Base-by-base conservation (phyloP, 768 basidiomycete species). In the Mrakia frigida region DNA sequence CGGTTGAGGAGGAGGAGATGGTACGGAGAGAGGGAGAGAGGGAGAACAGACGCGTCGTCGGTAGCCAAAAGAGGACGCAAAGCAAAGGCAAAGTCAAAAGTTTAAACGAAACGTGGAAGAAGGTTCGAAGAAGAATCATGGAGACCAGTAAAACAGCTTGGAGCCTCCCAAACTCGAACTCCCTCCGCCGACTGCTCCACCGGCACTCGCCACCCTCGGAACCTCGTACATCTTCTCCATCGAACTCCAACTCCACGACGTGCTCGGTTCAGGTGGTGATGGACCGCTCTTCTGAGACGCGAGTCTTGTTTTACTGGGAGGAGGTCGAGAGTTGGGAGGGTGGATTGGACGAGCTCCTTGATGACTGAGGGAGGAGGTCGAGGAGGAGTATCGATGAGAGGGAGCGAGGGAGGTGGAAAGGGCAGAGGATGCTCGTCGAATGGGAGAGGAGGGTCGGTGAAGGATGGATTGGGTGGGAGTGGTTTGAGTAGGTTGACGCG, bases 191-290 rank as follows among this genome's bases (percentile, higher is more conserved):
- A 3, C 16, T 35, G 35, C 73, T 43, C 28, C 60, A 23, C n/a
- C 43, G 16, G 63, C 9, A 41, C 18, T 50, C 41, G 43, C 33
- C 21, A 70, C 25, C 61, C 67, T 63, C 6, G 74, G 74, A 18
- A 75, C 50, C 67, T 75, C 74, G 56, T 75, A 75, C 65, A 75
- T 70, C 74, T 61, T 69, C 67, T 75, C 74, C 31, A 50, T 56
- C 35, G 60, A 33, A 13, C 69, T 52, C 74, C 74, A 75, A 52
- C 65, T 75, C 74, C 74, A 75, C 16, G 31, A 21, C 28, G 10
- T 23, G 25, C 35, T 59, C 11, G 69, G 41, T 18, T 37, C 43
- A 21, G 67, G 10, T 63, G 43, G 35, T 2, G 46, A 50, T 18
- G 46, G 16, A 2, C 46, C 46, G 43, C 60, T 37, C 35, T 31